A percentile compares a stretch with the other conserved stretches of the same genome.
phyloP scores from a whole-genome alignment of 1,139 yeast species.

The Hyphopichia pseudoburtonii region DNA sequence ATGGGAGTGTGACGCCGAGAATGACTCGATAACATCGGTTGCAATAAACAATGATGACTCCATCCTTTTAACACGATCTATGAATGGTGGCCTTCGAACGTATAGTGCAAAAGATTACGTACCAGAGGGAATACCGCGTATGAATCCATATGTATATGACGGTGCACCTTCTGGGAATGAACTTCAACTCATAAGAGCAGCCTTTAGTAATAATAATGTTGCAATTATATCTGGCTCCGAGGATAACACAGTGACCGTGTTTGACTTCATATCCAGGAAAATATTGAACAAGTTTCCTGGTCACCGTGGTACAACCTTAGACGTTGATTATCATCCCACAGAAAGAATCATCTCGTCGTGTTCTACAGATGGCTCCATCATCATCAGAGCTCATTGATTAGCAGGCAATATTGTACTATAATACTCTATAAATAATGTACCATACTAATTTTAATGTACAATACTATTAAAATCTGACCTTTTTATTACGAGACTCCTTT shows the following conservation, averaged over 20 bases:
- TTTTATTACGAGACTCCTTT: conserved; percentile 12
- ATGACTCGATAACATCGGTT: conserved; percentile 52
- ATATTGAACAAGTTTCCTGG: conserved; percentile 53
- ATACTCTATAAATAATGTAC: background rate
- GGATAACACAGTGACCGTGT: conserved; percentile 56
- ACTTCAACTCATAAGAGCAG: conserved; percentile 49
- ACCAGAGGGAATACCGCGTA: conserved; percentile 37
- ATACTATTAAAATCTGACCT: conserved; percentile 23
- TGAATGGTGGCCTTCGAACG: conserved; percentile 57
- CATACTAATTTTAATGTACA: background rate
- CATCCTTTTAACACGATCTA: conserved; percentile 53
- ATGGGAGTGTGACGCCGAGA: conserved; percentile 51
- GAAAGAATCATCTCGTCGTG: conserved; percentile 41
- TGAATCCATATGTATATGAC: conserved; percentile 47
- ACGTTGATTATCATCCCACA: conserved; percentile 49
- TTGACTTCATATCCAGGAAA: conserved; percentile 59
- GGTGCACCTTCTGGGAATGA: conserved; percentile 64
- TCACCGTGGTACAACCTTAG: conserved; percentile 62
- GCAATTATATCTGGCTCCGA: conserved; percentile 59
- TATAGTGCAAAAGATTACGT: conserved; percentile 53
- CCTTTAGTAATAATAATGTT: conserved; percentile 39
- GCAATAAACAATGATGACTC: conserved; percentile 51
- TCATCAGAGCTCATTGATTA: too few species aligned
- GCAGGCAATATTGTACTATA: too few species aligned
- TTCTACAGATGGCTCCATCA: conserved; percentile 51